phyloP scores from a whole-genome alignment of 139 green algal genomes.

The Tetradesmus obliquus region DNA sequence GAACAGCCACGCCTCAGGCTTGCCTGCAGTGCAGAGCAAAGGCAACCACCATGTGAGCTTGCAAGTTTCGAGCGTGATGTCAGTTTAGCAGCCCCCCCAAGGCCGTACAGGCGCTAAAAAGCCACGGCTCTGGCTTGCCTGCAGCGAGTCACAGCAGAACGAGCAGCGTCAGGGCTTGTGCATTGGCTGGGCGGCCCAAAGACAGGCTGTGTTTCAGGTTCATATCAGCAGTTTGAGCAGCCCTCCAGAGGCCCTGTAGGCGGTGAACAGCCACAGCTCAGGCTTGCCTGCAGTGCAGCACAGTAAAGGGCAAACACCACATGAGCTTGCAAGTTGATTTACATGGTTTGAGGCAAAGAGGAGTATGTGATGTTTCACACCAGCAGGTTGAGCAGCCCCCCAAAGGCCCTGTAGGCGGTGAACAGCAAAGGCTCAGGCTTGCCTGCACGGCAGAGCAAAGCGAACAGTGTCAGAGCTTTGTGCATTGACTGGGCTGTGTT shows the following conservation, averaged over 20 bases:
- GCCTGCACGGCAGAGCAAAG: background rate
- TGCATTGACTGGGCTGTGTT: too few species aligned
- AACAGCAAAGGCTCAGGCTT: conserved; percentile 5
- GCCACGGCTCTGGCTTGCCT: too few species aligned
- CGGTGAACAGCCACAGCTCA: background rate
- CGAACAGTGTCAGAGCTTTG: too few species aligned
- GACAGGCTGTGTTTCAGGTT: background rate
- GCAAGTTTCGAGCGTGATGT: too few species aligned
- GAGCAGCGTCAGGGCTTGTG: too few species aligned
- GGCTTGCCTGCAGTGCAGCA: conserved; percentile 6
- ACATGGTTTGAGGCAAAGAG: too few species aligned
- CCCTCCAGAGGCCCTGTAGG: background rate
- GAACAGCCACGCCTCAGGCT: background rate
- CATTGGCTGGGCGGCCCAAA: too few species aligned
- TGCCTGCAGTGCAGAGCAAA: too few species aligned
- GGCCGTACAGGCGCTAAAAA: too few species aligned
- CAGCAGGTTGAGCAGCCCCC: background rate
- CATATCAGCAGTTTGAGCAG: conserved; percentile 24
- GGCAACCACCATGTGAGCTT: too few species aligned
- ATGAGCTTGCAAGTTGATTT: background rate
- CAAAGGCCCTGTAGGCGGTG: background rate
- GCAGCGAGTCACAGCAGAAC: background rate
- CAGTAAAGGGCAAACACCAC: too few species aligned
- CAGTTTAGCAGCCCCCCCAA: too few species aligned
- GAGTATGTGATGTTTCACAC: background rate